Evolutionary conservation across 768 basidiomycete species (phyloP).

Genomic region (Naganishia vaughanmartiniae): DNA sequence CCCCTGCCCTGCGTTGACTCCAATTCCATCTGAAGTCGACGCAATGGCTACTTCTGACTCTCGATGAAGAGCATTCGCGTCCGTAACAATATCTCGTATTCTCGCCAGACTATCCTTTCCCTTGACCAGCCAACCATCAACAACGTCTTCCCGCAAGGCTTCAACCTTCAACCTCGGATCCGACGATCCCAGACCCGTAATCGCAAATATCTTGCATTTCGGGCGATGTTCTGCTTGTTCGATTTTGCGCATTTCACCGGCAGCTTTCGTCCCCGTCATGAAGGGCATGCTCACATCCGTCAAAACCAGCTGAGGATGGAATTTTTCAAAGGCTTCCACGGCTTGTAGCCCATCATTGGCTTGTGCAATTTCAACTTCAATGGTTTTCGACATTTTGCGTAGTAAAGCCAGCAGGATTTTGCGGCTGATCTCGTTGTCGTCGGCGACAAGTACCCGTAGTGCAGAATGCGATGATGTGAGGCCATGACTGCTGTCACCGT

Average conservation of each 20-base stretch:
- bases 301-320: conserved; percentile 37
- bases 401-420: conserved; percentile 35
- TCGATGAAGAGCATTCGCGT: conserved; percentile 2
- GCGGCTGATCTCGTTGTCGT: conserved; percentile 41
- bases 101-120: conserved; percentile 36
- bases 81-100: conserved; percentile 33
- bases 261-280: conserved; percentile 41
- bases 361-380: background rate
- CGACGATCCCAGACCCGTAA: conserved; percentile 42
- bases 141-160: conserved; percentile 35
- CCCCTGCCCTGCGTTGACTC: no score
- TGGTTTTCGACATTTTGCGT: conserved; percentile 16
- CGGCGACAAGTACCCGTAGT: conserved; percentile 37
- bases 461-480: background rate
- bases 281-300: conserved; percentile 46
- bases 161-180: conserved; percentile 38
- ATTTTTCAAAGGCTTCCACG: conserved; percentile 32
- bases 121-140: conserved; percentile 46
- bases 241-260: conserved; percentile 38
- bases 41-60: no score
- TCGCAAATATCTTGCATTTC: conserved; percentile 36
- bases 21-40: no score
- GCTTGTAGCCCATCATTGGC: conserved; percentile 38
- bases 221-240: conserved; percentile 19
- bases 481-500: background rate